A percentile compares a stretch with the other conserved stretches of the same genome.
Evolutionary conservation across 805 yeast genomes (phyloP).

Genomic region (Monosporozyma solicola): DNA sequence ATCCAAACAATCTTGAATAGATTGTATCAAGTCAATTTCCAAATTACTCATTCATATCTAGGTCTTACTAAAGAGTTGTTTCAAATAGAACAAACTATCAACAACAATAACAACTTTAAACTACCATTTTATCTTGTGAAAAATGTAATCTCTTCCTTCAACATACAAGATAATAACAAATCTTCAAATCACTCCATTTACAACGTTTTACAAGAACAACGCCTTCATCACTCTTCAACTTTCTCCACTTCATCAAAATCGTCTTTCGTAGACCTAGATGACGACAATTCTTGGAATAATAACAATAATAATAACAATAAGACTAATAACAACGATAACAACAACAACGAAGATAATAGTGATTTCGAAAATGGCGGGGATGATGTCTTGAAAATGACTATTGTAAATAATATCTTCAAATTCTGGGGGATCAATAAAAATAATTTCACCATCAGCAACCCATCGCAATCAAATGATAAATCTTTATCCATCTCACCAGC

Average conservation of each 20-base stretch:
- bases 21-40: slow-evolving; percentile 82
- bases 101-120: slow-evolving; percentile 34
- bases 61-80: slow-evolving; percentile 78
- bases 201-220: neutral
- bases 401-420: slow-evolving; percentile 63
- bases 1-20: slow-evolving; percentile 87
- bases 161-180: slow-evolving; percentile 5
- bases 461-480: neutral
- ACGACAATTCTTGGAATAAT: neutral
- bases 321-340: neutral
- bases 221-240: neutral
- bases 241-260: neutral
- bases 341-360: neutral
- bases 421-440: slow-evolving; percentile 53
- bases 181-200: neutral
- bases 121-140: slow-evolving; percentile 60
- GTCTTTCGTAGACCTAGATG: neutral
- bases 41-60: slow-evolving; percentile 77
- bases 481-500: too few relatives aligned
- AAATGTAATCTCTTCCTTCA: slow-evolving; percentile 40
- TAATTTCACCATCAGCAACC: slow-evolving; percentile 17
- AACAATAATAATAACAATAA: neutral
- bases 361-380: neutral
- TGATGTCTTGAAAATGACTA: slow-evolving; percentile 48
- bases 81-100: slow-evolving; percentile 62